Conservation (phyloP, 2,329 filamentous ascomycete species). For the Zymoseptoria ardabiliae region DNA sequence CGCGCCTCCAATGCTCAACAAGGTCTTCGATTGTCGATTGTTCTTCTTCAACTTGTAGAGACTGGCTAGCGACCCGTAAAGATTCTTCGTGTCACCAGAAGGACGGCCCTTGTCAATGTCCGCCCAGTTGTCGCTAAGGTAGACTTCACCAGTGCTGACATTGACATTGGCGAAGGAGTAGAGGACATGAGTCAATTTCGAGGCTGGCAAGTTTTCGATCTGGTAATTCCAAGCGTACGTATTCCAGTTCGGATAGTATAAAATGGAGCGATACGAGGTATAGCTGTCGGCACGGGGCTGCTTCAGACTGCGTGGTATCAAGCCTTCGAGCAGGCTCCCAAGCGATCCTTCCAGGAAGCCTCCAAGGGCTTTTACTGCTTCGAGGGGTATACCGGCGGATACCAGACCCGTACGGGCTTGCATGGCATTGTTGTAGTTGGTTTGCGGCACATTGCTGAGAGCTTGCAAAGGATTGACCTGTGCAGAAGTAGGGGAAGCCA, state of each 20-base stretch:
- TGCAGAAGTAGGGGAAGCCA: background rate
- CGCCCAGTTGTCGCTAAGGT: slow-evolving; percentile 59
- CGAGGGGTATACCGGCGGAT: background rate
- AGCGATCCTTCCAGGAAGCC: too few species aligned
- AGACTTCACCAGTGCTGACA: slow-evolving; percentile 69
- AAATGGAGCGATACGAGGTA: background rate
- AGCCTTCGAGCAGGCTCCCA: too few species aligned
- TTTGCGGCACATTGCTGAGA: background rate
- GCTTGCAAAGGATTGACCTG: background rate
- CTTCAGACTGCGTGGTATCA: background rate
- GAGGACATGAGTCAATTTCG: slow-evolving; percentile 81
- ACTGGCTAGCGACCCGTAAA: slow-evolving; percentile 70
- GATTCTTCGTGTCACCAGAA: slow-evolving; percentile 56
- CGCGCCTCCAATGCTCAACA: slow-evolving; percentile 81
- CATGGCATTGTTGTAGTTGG: background rate
- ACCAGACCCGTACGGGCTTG: background rate
- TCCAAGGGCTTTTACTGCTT: background rate
- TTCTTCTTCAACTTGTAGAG: slow-evolving; percentile 65
- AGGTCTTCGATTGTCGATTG: slow-evolving; percentile 66
- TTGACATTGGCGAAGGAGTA: slow-evolving; percentile 85
- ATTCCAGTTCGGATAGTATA: background rate
- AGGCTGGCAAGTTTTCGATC: slow-evolving; percentile 69
- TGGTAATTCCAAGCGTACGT: slow-evolving; percentile 70
- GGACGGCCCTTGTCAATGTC: slow-evolving; percentile 62
- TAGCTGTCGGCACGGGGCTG: background rate